Evolutionary conservation across 306 rosid species (phyloP).

Genomic region (Crotalaria pallida): DNA sequence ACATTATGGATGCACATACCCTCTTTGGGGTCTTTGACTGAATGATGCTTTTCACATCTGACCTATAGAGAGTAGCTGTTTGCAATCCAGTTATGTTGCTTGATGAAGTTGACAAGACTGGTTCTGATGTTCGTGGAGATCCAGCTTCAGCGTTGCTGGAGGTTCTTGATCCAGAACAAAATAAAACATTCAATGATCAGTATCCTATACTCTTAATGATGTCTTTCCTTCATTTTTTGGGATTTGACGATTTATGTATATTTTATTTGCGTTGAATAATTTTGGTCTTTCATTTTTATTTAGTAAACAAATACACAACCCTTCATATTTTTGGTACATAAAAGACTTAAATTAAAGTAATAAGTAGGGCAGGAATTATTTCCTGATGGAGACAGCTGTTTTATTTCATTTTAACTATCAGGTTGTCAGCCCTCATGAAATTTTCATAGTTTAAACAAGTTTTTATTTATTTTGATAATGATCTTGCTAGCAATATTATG

Average conservation of each 20-base stretch:
- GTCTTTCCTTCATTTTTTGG: not conserved
- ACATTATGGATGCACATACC: no score
- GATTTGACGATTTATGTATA: not conserved
- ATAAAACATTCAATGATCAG: slow-evolving; percentile 93
- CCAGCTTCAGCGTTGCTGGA: slow-evolving; percentile 97
- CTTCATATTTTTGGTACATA: no score
- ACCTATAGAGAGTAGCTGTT: slow-evolving; percentile 67
- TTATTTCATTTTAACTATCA: slow-evolving; percentile 14
- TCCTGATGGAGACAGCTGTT: slow-evolving; percentile 10
- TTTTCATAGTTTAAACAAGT: not conserved
- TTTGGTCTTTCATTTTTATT: not conserved
- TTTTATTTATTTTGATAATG: slow-evolving; percentile 13
- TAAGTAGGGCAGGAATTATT: not conserved
- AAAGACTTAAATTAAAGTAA: not conserved
- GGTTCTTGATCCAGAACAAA: slow-evolving; percentile 99
- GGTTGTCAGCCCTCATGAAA: not conserved
- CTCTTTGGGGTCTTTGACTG: not conserved
- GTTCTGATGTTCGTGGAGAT: slow-evolving; percentile 97
- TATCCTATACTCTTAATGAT: slow-evolving; percentile 55
- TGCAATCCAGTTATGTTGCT: slow-evolving; percentile 97
- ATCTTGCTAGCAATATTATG: not conserved
- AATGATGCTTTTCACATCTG: slow-evolving; percentile 19
- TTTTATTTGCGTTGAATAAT: not conserved
- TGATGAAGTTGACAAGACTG: slow-evolving; percentile 98
- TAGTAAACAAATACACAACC: not conserved